phyloP scores from a whole-genome alignment of 2,329 filamentous ascomycete genomes.

The Colletotrichum ledebouriae region DNA sequence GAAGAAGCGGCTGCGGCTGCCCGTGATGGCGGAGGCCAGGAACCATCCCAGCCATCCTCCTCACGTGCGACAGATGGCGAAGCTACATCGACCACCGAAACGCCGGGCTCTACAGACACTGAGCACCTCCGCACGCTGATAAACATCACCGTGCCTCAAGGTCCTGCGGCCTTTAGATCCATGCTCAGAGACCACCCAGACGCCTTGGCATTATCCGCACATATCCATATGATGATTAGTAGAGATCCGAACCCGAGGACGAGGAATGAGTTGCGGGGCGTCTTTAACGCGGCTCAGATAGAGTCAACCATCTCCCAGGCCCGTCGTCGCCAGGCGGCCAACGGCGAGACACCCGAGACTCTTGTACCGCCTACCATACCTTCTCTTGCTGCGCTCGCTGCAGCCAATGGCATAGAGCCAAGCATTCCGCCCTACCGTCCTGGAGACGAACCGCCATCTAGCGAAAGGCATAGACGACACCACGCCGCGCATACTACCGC shows the following conservation, averaged over 20 bases:
- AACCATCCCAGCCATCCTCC: too few relatives aligned
- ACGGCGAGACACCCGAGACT: slow-evolving; percentile 44
- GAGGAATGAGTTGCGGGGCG: slow-evolving; percentile 63
- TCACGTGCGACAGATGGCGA: neutral
- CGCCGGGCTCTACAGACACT: slow-evolving; percentile 50
- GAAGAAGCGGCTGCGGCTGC: too few relatives aligned
- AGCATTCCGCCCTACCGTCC: neutral
- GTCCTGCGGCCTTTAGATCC: slow-evolving; percentile 60
- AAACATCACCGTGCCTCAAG: slow-evolving; percentile 65
- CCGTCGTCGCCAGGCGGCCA: slow-evolving; percentile 46
- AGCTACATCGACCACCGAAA: slow-evolving; percentile 49
- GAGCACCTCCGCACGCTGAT: slow-evolving; percentile 64
- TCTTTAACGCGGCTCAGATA: slow-evolving; percentile 61
- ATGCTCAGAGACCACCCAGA: slow-evolving; percentile 62
- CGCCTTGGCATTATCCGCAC: slow-evolving; percentile 61
- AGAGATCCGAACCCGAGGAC: slow-evolving; percentile 62
- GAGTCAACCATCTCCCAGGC: slow-evolving; percentile 61
- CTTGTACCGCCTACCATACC: slow-evolving; percentile 25
- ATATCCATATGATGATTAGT: slow-evolving; percentile 66
- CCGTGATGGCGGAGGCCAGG: too few relatives aligned
- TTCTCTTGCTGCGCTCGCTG: slow-evolving; percentile 9
- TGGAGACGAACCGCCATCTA: neutral
- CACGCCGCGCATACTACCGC: slow-evolving; percentile 13
- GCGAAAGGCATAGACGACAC: slow-evolving; percentile 7
- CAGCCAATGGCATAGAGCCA: neutral